Evolutionary conservation across 306 rosid genomes (phyloP).

Genomic region (Geum urbanum): DNA sequence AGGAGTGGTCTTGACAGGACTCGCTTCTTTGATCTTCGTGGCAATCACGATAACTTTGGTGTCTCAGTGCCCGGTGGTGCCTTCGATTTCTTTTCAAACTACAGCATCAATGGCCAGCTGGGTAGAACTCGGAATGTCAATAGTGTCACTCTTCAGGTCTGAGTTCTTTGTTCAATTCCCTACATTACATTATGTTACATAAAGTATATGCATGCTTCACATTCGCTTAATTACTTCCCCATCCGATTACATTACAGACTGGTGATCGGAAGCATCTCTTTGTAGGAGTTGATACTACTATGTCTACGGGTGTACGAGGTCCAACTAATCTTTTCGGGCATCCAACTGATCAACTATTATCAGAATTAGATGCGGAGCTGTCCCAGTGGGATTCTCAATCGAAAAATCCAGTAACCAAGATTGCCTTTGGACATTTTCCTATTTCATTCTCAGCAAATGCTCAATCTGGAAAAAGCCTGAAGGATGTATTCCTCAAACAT

Average conservation of each 20-base stretch:
- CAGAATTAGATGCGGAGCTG: conserved; percentile 68
- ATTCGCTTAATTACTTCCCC: conserved; percentile 17
- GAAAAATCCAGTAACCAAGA: conserved; percentile 58
- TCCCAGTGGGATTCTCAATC: conserved; percentile 75
- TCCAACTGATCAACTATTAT: conserved; percentile 69
- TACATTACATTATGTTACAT: background rate
- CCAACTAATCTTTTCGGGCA: conserved; percentile 95
- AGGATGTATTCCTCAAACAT: conserved; percentile 72
- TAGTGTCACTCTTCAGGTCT: conserved; percentile 81
- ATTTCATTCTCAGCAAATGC: conserved; percentile 75
- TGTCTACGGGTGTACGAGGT: conserved; percentile 75
- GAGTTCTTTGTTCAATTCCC: conserved; percentile 9
- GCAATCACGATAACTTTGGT: conserved; percentile 89
- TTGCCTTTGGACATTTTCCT: conserved; percentile 91
- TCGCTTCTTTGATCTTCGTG: conserved; percentile 75
- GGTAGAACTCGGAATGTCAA: conserved; percentile 54
- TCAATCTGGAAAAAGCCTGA: conserved; percentile 64
- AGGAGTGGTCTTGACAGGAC: conserved; percentile 62
- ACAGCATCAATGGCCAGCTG: conserved; percentile 74
- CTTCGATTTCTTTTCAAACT: conserved; percentile 73
- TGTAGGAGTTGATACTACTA: conserved; percentile 82
- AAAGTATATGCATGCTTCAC: background rate
- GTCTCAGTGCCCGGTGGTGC: conserved; percentile 65
- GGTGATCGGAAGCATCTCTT: conserved; percentile 64
- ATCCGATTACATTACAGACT: conserved; percentile 43